Conservation (phyloP, 2,329 filamentous ascomycete genomes). For the Phoma sp. region DNA sequence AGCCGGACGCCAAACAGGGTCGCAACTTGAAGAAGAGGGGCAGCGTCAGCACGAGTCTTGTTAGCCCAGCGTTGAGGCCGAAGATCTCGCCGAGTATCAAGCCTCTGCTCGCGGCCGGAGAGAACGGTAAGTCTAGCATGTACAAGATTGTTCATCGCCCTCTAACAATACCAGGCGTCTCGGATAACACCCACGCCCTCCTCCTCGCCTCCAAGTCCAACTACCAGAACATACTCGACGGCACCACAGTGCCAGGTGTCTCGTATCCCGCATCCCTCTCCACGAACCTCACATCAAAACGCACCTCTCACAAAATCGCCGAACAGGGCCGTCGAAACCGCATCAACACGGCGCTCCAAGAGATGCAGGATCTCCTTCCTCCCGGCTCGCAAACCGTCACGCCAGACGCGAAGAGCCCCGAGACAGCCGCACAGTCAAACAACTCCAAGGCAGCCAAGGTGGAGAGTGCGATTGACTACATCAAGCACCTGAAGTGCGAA, state of each 20-base stretch:
- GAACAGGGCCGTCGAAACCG: constrained; percentile 94
- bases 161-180: constrained; percentile 48
- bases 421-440: constrained; percentile 44
- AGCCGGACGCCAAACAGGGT: constrained; percentile 32
- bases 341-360: constrained; percentile 90
- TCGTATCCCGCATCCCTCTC: constrained; percentile 90
- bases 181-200: constrained; percentile 68
- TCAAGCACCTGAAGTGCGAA: constrained; percentile 81
- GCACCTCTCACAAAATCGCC: constrained; percentile 96
- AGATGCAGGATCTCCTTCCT: constrained; percentile 89
- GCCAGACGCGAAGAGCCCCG: constrained; percentile 45
- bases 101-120: constrained; percentile 76
- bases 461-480: constrained; percentile 96
- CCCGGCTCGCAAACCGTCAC: constrained; percentile 44
- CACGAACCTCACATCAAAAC: constrained; percentile 92
- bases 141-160: neutral
- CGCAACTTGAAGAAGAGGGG: constrained; percentile 54
- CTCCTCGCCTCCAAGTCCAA: constrained; percentile 94
- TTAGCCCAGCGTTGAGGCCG: constrained; percentile 84
- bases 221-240: constrained; percentile 96
- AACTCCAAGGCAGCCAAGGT: constrained; percentile 93
- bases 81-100: constrained; percentile 95
- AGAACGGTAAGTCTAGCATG: constrained; percentile 52
- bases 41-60: constrained; percentile 68
- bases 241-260: constrained; percentile 86